Percentiles rank a stretch among this genome's conserved stretches.
phyloP scores from a whole-genome alignment of 129 eudicot genomes.

The Lactuca sativa region DNA sequence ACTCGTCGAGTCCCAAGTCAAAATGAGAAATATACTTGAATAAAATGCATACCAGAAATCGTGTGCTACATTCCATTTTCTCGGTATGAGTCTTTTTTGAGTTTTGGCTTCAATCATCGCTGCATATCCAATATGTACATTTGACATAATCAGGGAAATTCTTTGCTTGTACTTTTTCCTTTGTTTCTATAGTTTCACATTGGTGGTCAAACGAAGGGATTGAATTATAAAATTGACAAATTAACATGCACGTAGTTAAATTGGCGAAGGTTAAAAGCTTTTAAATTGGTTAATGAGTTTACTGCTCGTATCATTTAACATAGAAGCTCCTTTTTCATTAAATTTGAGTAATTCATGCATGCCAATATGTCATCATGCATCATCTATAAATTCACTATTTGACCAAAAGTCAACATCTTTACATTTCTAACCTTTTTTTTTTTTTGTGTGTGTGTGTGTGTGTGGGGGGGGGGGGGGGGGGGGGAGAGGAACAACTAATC shows the following conservation, averaged over 20 bases:
- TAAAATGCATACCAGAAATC: too few species aligned
- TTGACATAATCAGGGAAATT: background rate
- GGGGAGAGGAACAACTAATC: slow-evolving; percentile 1
- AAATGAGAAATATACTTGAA: too few species aligned
- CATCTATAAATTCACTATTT: slow-evolving; percentile 4
- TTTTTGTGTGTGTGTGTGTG: too few species aligned
- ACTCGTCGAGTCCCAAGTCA: too few species aligned
- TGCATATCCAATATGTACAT: background rate
- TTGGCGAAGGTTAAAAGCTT: background rate
- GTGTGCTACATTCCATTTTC: too few species aligned
- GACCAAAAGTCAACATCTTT: slow-evolving; percentile 27
- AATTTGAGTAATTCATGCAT: background rate
- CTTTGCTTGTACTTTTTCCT: background rate
- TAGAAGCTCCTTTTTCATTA: too few species aligned
- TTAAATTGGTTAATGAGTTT: too few species aligned
- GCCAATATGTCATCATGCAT: too few species aligned
- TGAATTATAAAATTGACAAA: slow-evolving; percentile 13
- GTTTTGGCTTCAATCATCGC: too few species aligned
- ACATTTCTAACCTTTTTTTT: slow-evolving; percentile 5
- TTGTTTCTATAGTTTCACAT: slow-evolving; percentile 17
- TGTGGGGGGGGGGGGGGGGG: too few species aligned
- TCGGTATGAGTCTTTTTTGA: background rate
- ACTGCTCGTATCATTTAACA: too few species aligned
- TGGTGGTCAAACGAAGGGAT: slow-evolving; percentile 25
- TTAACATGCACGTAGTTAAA: background rate